These are phyloP conservation scores for Pseudotsuga menziesii DNA, from an alignment of 75 land plant genomes.

Conservation along the genomic window DNA sequence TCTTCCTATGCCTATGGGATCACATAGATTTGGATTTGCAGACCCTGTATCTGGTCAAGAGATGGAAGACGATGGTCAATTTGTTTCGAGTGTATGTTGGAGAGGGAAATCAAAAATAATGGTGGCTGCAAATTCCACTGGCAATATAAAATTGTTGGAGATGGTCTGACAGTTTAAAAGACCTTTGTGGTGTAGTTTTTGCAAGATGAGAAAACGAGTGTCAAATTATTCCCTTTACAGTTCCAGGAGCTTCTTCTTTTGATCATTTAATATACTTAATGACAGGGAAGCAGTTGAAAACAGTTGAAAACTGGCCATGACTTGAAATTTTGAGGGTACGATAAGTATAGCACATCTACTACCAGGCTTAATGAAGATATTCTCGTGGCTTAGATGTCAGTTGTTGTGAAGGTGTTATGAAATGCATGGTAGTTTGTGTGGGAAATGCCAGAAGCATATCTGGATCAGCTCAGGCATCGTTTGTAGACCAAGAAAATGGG, in stretches of 20 bases:
- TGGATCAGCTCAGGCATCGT: neutral
- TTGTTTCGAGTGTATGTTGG: conserved; percentile 99
- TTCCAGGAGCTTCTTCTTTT: neutral
- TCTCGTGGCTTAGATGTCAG: neutral
- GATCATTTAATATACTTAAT: neutral
- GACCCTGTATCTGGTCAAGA: conserved; percentile 88
- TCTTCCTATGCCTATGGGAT: conserved; percentile 86
- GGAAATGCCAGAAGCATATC: neutral
- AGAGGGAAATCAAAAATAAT: conserved; percentile 76
- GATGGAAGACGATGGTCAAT: conserved; percentile 75
- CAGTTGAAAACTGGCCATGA: neutral
- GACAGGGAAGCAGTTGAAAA: neutral
- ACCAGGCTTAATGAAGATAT: neutral
- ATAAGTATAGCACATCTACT: neutral
- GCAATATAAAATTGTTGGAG: conserved; percentile 81
- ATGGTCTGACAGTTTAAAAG: conserved; percentile 41
- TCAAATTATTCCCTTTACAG: neutral
- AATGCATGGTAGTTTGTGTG: conserved; percentile 8
- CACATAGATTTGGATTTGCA: conserved; percentile 83
- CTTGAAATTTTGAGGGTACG: neutral
- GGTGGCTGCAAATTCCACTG: conserved; percentile 91
- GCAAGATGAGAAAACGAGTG: neutral
- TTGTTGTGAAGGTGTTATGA: neutral
- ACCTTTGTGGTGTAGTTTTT: neutral
- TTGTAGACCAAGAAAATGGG: neutral